Evolutionary conservation across 257 asterid species (phyloP), one percentile per base, ranked within the genome.

Genomic region (Solanum gandarillasii): DNA sequence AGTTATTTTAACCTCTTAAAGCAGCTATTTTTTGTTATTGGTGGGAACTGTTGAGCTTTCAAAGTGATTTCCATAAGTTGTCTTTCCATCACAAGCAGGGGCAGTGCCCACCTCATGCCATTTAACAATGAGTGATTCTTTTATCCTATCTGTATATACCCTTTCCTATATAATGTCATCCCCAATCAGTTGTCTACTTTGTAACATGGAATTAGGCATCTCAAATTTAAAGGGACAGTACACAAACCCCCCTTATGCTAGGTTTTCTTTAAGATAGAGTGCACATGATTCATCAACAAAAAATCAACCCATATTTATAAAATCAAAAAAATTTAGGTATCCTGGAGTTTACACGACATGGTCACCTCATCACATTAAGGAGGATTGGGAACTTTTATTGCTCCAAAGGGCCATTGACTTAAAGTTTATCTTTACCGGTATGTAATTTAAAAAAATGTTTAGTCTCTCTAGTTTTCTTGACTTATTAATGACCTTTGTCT

Each of bases 251-350:
- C 39, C 39, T 6, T n/a, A n/a, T 82, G 86, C 43, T 29, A 39
- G 29, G 4, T 82, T 82, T 82, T 82, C 67, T 82, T 82, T 48
- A 82, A 48, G 70, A 82, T 82, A 48, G 86, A 48, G 86, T 48
- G 70, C 67, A 48, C 86, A 82, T 46, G 86, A 82, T 82, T 48
- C 86, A 82, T 82, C 70, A 82, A 82, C 71, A 82, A 82, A 82
- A 65, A 48, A 18, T 9, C 86, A 82, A 48, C 71, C 3, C 29
- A 52, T 82, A 29, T 31, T 27, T 67, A 35, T 31, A 23, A 82
- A 48, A 20, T 79, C 12, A 3, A 21, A 82, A 14, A 18, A 16
- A 16, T 18, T 31, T 20, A 29, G 58, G 70, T 48, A 31, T 82
- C 86, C 41, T 20, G 18, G 31, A 82, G 41, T 31, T 82, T 18